Evolutionary conservation across 2,329 filamentous ascomycete species (phyloP).

Genomic region (Venturia pyrina): DNA sequence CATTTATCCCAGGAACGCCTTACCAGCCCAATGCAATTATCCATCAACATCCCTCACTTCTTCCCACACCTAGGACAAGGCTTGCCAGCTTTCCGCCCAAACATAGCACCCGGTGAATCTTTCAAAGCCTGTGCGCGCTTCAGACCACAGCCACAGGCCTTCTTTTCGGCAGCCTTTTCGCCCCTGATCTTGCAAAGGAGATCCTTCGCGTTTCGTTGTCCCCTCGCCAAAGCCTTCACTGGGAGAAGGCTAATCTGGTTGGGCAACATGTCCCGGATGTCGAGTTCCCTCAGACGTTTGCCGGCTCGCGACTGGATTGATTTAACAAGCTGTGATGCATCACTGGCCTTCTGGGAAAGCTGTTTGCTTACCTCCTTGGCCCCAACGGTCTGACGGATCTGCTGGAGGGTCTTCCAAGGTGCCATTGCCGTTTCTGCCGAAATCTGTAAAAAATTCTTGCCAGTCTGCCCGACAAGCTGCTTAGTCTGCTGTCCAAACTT

Average conservation of each 20-base stretch:
- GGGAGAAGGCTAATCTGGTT: background rate
- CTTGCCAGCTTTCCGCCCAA: background rate
- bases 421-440: background rate
- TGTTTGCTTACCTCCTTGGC: background rate
- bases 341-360: background rate
- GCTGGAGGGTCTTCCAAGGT: background rate
- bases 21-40: background rate
- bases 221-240: background rate
- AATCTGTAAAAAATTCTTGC: background rate
- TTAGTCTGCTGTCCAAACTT: background rate
- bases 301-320: background rate
- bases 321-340: background rate
- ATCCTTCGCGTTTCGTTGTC: slow-evolving; percentile 3
- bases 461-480: background rate
- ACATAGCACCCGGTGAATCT: background rate
- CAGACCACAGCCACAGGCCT: background rate
- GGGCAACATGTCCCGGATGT: background rate
- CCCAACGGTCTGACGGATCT: background rate
- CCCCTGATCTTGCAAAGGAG: background rate
- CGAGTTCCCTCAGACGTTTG: background rate
- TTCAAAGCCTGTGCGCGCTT: background rate
- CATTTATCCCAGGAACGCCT: background rate
- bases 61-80: background rate
- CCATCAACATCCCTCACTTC: background rate
- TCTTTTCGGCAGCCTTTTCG: background rate